Evolutionary conservation across 1,284 basidiomycete genomes (phyloP), one percentile per base, ranked within the genome.

Genomic region (Cryptococcus sp.): DNA sequence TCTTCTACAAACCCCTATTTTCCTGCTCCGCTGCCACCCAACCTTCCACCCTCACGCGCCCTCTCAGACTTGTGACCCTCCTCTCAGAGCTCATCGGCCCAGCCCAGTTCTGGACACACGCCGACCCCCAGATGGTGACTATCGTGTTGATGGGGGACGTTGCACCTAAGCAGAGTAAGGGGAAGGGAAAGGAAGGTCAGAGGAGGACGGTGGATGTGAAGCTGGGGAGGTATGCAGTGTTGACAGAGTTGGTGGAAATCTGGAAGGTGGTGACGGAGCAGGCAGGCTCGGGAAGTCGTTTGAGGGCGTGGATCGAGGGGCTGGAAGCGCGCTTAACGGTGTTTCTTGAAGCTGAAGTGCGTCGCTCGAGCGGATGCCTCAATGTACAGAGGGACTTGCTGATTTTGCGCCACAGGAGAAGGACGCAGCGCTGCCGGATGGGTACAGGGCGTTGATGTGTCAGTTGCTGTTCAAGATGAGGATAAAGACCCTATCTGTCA

Each of bases 1-100:
- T 86, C 0, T 86, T 89, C 72, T 89, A 85, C 79, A 88, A 87
- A 67, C 84, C 86, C 1, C 77, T 91, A 23, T 89, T 90, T 70
- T 76, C 81, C 0, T 86, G 85, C 49, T 85, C 87, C 0, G 84
- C 83, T 0, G 83, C 86, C 0, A 79, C 80, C 21, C 84, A 84
- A 58, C 82, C 84, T 39, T 66, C 82, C 15, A 80, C 82, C 0
- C 79, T 88, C 2, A 74, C 82, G 4, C 82, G 81, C 40, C 82
- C 87, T 57, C 79, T 89, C 0, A 81, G 82, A 46, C 76, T 81
- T 0, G 71, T 89, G 33, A 74, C 77, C 13, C 77, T 80, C 0
- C 60, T 87, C 35, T 77, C 83, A 3, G 79, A 77, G 13, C 81
- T 83, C 62, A 71, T 88, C 24, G 67, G 70, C 12, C 79, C 82